Base-by-base conservation (phyloP, 352 stramenopile species). In the Pythium biforme region DNA sequence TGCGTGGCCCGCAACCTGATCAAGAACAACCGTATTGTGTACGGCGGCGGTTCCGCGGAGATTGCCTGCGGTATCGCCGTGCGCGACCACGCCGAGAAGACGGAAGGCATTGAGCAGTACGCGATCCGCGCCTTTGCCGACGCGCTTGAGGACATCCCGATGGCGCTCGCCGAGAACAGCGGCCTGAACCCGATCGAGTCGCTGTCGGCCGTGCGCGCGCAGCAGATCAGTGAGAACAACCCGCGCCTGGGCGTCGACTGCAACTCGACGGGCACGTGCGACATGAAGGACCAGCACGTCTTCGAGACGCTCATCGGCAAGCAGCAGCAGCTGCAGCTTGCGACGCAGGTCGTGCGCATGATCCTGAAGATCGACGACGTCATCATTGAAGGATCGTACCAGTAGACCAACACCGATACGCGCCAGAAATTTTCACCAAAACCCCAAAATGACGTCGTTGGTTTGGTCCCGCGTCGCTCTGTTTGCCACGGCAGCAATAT, bases 301-400 rank as follows among this genome's bases (percentile, higher is more conserved):
- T 99, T 99, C 76, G 98, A 99, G 79, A 99, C 98, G 48, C 82
- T 99, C 19, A 99, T 99, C 77, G 97, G 97, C 70, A 99, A 99
- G 86, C 97, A 99, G 82, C 96, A 99, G 78, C 97, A 99, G 84
- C 79, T 99, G 46, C 94, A 99, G 76, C 77, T 99, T 33, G 98
- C 98, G 34, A 99, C 97, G 46, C 97, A 99, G 81, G 95, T 99
- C 45, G 97, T 99, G 70, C 98, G 98, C 75, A 99, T 99, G 97
- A 99, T 99, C 73, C 88, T 99, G 59, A 99, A 99, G 90, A 99
- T 99, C 70, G 97, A 99, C 79, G 97, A 99, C 84, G 96, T 99
- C 29, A 99, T 99, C 81, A 88, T 98, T 66, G 81, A 97, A 69
- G 95, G 94, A 66, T 79, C 77, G 52, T 98, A 98, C 72, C 74